Base-by-base conservation (phyloP, 2,329 filamentous ascomycete species). In the Cladosporium austrohemisphaericum region DNA sequence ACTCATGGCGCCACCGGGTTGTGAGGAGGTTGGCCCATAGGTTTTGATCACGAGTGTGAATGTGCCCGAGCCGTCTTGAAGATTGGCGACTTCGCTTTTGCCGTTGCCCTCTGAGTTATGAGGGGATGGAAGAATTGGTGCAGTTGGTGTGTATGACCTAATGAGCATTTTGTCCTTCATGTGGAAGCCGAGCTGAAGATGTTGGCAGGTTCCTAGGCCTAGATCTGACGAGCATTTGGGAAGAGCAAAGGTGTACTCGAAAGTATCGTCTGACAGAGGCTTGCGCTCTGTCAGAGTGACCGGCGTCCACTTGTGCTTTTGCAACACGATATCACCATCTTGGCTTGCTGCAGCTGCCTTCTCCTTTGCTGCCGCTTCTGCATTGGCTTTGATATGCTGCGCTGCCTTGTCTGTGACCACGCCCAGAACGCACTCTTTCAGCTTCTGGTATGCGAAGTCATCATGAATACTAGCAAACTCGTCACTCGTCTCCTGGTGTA, bases 161-260 rank as follows among this genome's bases (percentile, higher is more conserved):
- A 77, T 68, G 9, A 79, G 65, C 65, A 79, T 74, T 43, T 70
- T 68, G 54, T 79, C 76, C 33, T 65, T 58, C 51, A 79, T 65
- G 51, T 80, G 76, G 55, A 79, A 77, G 2, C 76, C 77, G 7
- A 79, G 52, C 47, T 77, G 69, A 18, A 80, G 60, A 55, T 80
- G 76, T 57, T 80, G 74, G 46, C 76, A 75, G 0, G 73, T 79
- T 13, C 67, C 68, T 0, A 79, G 60, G 0, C 76, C 75, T 0
- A 79, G 67, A 5, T 68, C 62, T n/a, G 67, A 62, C 26, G 65
- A 64, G 16, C 55, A 59, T 1, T 66, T 58, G 0, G 73, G 72
- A 2, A 77, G 66, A 26, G 63, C 48, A 57, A 78, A 77, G 3
- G 70, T 76, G 61, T 77, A 77, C 11, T 60, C 57, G 5, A 66